phyloP scores from a whole-genome alignment of 139 green algal species.

The Chlorella ohadii region DNA sequence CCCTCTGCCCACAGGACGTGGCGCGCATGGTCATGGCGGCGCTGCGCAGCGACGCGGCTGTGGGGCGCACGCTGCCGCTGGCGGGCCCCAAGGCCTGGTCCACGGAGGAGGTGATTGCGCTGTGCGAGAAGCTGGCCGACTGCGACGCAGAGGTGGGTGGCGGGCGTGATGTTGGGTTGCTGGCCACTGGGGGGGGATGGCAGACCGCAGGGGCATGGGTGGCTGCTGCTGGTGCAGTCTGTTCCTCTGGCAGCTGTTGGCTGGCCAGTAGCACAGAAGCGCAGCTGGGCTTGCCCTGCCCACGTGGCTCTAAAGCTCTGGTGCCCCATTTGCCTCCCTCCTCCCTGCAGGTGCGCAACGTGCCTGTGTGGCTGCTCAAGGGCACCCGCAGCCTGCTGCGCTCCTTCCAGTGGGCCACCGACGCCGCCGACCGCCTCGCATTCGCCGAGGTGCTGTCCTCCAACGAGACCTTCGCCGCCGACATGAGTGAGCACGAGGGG shows the following conservation, averaged over 20 bases:
- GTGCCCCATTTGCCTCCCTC: neutral
- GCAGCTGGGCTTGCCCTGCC: too few species aligned
- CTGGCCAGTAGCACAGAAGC: too few species aligned
- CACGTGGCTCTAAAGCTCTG: neutral
- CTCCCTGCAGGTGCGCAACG: slow-evolving; percentile 73
- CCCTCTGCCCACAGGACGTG: slow-evolving; percentile 68
- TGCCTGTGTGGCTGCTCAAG: slow-evolving; percentile 93
- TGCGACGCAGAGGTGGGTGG: slow-evolving; percentile 66
- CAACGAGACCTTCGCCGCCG: slow-evolving; percentile 85
- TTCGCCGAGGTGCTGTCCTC: slow-evolving; percentile 92
- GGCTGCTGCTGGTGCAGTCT: too few species aligned
- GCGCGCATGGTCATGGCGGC: slow-evolving; percentile 89
- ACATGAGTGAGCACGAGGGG: slow-evolving; percentile 67
- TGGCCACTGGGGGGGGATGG: too few species aligned
- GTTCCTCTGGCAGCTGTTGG: too few species aligned
- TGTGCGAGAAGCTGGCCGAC: slow-evolving; percentile 92
- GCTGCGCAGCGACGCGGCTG: slow-evolving; percentile 70
- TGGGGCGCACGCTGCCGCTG: slow-evolving; percentile 86
- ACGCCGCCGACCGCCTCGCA: slow-evolving; percentile 94
- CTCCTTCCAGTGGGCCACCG: slow-evolving; percentile 91
- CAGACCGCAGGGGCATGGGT: too few species aligned
- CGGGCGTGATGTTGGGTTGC: neutral
- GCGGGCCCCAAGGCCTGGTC: slow-evolving; percentile 93
- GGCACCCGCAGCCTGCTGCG: slow-evolving; percentile 79
- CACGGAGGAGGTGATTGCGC: slow-evolving; percentile 89